Evolutionary conservation across 257 asterid genomes (phyloP), one percentile per base, ranked within the genome.

Genomic region (Petunia axillaris): DNA sequence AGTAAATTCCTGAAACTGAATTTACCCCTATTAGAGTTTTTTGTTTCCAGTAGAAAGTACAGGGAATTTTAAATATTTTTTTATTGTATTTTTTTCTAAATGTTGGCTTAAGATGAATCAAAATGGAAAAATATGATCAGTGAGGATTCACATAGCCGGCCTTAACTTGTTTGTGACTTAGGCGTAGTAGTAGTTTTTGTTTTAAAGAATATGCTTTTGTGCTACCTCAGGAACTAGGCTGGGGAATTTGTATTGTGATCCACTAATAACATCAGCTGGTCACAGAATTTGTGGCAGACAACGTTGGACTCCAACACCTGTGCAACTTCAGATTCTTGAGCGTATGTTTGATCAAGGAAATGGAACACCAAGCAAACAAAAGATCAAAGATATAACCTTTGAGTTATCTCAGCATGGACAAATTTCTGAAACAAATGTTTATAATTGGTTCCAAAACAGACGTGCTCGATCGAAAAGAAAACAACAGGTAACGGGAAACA

Each of bases 371-470:
- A 91, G 91, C 87, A 96, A 96, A 87, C 98, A 93, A 88, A 96
- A 94, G 90, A 92, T 96, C 90, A 91, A 91, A 84, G 99, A 96
- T 64, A 92, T 96, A 85, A 91, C 98, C n/a, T 43, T 85, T 15
- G 98, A 96, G 81, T 84, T 96, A 76, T 90, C 93, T 8, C 99
- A 96, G 79, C 99, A 96, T 50, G 99, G 99, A 44, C 98, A 91
- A 86, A 94, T 96, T 85, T 92, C 98, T 8, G 99, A 96, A 84
- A 96, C 98, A 3, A 96, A 96, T 85, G 99, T 96, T 73, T 96
- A 96, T 65, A 96, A 96, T 82, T 96, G 99, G 99, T 96, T 96
- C 79, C 99, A 96, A 78, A 96, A 96, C 66, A 89, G 99, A 88
- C 98, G 99, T 41, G 99, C 99, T 64, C 86, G 99, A 79, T 96